Evolutionary conservation across 1,284 basidiomycete species (phyloP).

Genomic region (Boletus mariae): DNA sequence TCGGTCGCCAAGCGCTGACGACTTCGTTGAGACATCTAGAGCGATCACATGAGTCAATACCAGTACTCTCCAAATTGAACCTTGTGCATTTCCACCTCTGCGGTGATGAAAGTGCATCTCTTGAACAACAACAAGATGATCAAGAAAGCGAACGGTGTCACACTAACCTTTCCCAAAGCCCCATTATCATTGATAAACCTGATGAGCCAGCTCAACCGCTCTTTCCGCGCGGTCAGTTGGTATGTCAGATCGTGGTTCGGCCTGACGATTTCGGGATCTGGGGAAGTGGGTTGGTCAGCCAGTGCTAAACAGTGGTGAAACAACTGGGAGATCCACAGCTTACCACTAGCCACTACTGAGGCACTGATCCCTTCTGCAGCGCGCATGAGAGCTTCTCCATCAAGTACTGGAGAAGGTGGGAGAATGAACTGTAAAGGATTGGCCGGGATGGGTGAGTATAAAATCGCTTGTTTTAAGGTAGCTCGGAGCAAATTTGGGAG

Average conservation of each 20-base stretch:
- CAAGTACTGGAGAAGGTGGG: constrained; percentile 59
- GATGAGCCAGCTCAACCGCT: constrained; percentile 78
- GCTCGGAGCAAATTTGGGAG: constrained; percentile 72
- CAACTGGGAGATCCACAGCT: constrained; percentile 3
- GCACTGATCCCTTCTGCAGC: constrained; percentile 77
- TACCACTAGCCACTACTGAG: constrained; percentile 70
- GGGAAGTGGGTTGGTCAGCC: background rate
- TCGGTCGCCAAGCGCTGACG: constrained; percentile 79
- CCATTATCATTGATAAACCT: constrained; percentile 85
- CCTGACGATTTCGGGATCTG: constrained; percentile 72
- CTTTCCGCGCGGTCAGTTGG: constrained; percentile 75
- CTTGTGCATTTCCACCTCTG: background rate
- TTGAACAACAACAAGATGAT: background rate
- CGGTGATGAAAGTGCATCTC: background rate
- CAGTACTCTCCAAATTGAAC: background rate
- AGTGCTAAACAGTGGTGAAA: background rate
- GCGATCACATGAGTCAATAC: constrained; percentile 6
- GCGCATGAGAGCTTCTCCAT: constrained; percentile 76
- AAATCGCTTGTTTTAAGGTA: constrained; percentile 84
- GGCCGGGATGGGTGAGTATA: constrained; percentile 51
- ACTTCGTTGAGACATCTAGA: constrained; percentile 75
- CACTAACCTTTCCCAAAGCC: constrained; percentile 64
- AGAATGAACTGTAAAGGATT: constrained; percentile 86
- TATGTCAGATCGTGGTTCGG: constrained; percentile 77
- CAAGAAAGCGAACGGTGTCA: background rate